Evolutionary conservation across 2,329 filamentous ascomycete species (phyloP).

Genomic region (Colletotrichum echinochloae): DNA sequence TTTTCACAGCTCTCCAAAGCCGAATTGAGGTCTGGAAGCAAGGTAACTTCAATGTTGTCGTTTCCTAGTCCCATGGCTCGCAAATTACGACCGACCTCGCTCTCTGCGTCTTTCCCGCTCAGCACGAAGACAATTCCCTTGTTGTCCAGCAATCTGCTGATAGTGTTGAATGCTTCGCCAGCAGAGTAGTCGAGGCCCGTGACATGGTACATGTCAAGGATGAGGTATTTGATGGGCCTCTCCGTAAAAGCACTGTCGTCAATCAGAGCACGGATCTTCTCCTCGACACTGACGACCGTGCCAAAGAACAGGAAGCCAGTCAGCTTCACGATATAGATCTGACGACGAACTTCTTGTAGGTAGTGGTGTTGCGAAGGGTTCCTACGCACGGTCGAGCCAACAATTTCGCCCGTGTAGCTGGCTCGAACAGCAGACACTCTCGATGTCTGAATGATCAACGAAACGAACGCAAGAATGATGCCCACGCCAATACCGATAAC

Average conservation of each 20-base stretch:
- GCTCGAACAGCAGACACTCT: slow-evolving; percentile 89
- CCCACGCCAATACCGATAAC: slow-evolving; percentile 93
- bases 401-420: slow-evolving; percentile 89
- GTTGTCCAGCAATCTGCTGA: slow-evolving; percentile 84
- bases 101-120: slow-evolving; percentile 82
- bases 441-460: slow-evolving; percentile 91
- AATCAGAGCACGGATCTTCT: slow-evolving; percentile 83
- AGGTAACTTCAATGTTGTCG: slow-evolving; percentile 77
- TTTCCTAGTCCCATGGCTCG: slow-evolving; percentile 85
- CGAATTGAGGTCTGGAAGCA: slow-evolving; percentile 92
- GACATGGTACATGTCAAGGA: slow-evolving; percentile 90
- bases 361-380: slow-evolving; percentile 92
- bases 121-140: slow-evolving; percentile 85
- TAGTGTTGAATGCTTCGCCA: slow-evolving; percentile 92
- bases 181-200: slow-evolving; percentile 96
- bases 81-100: slow-evolving; percentile 81
- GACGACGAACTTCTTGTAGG: slow-evolving; percentile 83
- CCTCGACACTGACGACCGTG: slow-evolving; percentile 95
- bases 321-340: slow-evolving; percentile 92
- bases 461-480: slow-evolving; percentile 90
- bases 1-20: slow-evolving; percentile 96
- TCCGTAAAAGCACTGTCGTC: slow-evolving; percentile 83
- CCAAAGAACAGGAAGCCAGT: slow-evolving; percentile 98
- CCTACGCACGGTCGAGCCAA: slow-evolving; percentile 90
- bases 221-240: slow-evolving; percentile 87